These are phyloP conservation scores for Cyclotella cryptica DNA, from an alignment of 108 stramenopile genomes.

Conservation along the genomic window DNA sequence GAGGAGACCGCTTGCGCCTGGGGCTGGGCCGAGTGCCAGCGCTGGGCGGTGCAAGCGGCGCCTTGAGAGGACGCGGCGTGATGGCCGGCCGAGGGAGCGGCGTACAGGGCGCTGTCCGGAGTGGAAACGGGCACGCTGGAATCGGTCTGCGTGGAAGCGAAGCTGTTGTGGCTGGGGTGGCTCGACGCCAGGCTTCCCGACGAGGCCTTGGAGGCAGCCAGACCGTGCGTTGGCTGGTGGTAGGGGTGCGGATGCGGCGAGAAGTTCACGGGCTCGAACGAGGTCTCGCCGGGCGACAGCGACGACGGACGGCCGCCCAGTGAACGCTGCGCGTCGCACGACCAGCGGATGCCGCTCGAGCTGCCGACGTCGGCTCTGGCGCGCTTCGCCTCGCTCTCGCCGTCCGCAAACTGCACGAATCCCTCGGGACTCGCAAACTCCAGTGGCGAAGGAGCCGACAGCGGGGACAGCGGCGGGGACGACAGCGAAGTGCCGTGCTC, in stretches of 20 bases:
- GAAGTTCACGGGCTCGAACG: constrained; percentile 7
- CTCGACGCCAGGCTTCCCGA: background rate
- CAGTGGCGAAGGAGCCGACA: background rate
- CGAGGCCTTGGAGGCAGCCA: background rate
- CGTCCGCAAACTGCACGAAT: too few relatives aligned
- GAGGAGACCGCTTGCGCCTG: background rate
- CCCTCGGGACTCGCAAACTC: background rate
- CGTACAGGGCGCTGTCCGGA: background rate
- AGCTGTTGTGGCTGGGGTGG: constrained; percentile 4
- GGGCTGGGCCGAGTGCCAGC: background rate
- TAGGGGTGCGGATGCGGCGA: background rate
- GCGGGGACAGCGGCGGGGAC: constrained; percentile 7
- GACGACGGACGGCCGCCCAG: background rate
- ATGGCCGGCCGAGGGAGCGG: background rate
- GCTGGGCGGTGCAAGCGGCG: too few relatives aligned
- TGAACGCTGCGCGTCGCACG: background rate
- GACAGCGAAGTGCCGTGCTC: background rate
- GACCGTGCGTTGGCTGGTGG: background rate
- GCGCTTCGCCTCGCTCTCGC: background rate
- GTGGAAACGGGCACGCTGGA: background rate
- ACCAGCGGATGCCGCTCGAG: background rate
- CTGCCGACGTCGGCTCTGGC: background rate
- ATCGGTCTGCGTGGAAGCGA: constrained; percentile 13
- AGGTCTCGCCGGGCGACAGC: background rate
- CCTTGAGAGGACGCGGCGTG: too few relatives aligned